A percentile compares a stretch with the other conserved stretches of the same genome.
Conservation (phyloP, 345 rosid genomes). For the Nasturtium officinale region DNA sequence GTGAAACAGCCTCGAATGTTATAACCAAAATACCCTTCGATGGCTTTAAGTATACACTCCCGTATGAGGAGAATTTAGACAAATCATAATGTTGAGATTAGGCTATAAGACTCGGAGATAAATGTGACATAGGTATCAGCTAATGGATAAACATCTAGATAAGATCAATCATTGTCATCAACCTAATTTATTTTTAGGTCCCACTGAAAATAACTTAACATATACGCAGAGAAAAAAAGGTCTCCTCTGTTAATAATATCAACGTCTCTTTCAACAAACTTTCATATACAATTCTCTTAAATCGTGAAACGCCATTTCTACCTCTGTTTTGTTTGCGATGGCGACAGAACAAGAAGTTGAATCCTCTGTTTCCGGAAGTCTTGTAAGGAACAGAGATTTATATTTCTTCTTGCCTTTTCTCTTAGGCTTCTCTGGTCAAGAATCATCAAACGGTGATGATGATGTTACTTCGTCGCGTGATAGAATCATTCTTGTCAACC, state of each 20-base stretch:
- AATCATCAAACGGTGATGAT: slow-evolving; percentile 33
- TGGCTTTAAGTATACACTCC: not conserved
- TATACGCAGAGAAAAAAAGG: not conserved
- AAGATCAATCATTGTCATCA: slow-evolving; percentile 29
- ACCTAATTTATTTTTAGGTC: slow-evolving; percentile 10
- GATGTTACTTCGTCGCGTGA: slow-evolving; percentile 42
- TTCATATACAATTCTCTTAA: slow-evolving; percentile 28
- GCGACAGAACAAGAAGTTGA: slow-evolving; percentile 44
- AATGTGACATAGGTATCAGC: slow-evolving; percentile 22
- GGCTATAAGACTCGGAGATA: not conserved
- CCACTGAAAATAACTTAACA: not conserved
- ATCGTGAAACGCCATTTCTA: not conserved
- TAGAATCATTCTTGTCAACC: slow-evolving; percentile 65
- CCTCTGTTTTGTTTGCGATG: slow-evolving; percentile 29
- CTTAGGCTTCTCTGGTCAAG: slow-evolving; percentile 52
- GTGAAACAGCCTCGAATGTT: not conserved
- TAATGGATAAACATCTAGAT: slow-evolving; percentile 32
- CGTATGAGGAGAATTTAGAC: slow-evolving; percentile 8
- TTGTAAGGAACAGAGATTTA: slow-evolving; percentile 39
- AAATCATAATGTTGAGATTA: not conserved
- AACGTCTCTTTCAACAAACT: slow-evolving; percentile 55
- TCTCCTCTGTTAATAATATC: slow-evolving; percentile 31
- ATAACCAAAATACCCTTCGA: not conserved
- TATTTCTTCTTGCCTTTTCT: slow-evolving; percentile 41
- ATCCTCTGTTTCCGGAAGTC: slow-evolving; percentile 50